A percentile compares a stretch with the other conserved stretches of the same genome.
These are phyloP conservation scores for Penicillium sp. DNA, from an alignment of 2,329 filamentous ascomycete genomes.

Conservation along the genomic window DNA sequence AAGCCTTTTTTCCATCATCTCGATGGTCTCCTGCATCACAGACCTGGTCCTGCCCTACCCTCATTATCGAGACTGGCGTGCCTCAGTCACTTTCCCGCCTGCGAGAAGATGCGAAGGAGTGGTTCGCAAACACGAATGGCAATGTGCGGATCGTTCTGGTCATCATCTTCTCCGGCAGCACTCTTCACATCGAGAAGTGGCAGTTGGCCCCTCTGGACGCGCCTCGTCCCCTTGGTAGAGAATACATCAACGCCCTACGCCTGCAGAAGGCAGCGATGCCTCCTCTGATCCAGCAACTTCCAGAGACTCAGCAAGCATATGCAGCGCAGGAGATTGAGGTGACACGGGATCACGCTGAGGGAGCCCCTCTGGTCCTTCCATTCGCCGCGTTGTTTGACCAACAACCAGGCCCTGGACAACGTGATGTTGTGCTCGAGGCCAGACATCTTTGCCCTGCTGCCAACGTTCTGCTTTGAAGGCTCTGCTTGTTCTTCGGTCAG, in stretches of 20 bases:
- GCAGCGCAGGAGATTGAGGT: background rate
- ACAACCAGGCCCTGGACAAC: background rate
- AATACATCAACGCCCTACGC: background rate
- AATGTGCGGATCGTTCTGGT: background rate
- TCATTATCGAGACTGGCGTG: background rate
- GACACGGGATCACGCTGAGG: background rate
- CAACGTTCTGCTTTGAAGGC: background rate
- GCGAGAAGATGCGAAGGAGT: background rate
- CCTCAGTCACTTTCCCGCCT: background rate
- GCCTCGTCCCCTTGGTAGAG: background rate
- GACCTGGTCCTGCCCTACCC: background rate
- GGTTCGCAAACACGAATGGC: background rate
- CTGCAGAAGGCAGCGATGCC: background rate
- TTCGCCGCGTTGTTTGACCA: background rate
- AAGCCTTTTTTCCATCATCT: background rate
- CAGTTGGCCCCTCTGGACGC: background rate
- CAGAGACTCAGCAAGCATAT: background rate
- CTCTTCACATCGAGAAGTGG: background rate
- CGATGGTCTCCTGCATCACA: background rate
- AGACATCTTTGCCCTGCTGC: background rate
- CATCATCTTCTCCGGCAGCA: background rate
- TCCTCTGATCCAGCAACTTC: background rate
- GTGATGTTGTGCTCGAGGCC: background rate
- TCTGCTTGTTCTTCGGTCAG: background rate
- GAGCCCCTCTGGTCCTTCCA: background rate